Percentiles rank a stretch among this genome's conserved stretches.
These are phyloP conservation scores for Coniochaeta sp. DNA, from an alignment of 2,329 filamentous ascomycete genomes.

Conservation along the genomic window DNA sequence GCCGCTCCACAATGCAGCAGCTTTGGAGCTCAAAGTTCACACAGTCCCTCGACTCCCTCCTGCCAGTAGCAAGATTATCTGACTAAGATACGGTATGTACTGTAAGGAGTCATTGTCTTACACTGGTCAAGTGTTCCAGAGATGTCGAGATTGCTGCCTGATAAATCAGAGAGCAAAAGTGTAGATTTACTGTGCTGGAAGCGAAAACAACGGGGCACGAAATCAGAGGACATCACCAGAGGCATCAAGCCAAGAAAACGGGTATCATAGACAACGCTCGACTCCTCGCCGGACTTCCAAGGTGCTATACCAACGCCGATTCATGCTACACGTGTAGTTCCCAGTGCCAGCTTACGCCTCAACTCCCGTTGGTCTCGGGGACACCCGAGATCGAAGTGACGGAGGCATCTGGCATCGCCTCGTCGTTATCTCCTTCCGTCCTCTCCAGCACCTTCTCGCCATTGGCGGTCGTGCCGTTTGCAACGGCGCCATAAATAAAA, in stretches of 20 bases:
- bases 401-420: background rate
- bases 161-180: background rate
- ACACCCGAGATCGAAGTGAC: background rate
- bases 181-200: too few relatives aligned
- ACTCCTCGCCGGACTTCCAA: background rate
- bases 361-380: background rate
- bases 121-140: too few relatives aligned
- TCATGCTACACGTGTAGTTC: background rate
- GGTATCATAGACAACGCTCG: background rate
- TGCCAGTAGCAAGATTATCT: too few relatives aligned
- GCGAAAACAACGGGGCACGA: background rate
- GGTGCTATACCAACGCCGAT: background rate
- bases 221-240: background rate
- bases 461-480: background rate
- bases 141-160: too few relatives aligned
- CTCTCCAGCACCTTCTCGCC: background rate
- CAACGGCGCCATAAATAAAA: slow-evolving; percentile 33
- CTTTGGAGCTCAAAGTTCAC: too few relatives aligned
- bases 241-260: background rate
- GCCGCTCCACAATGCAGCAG: background rate
- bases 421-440: background rate
- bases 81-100: too few relatives aligned
- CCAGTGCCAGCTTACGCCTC: background rate
- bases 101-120: too few relatives aligned
- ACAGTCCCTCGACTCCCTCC: too few relatives aligned